Percentiles rank a stretch among this genome's conserved stretches.
Conservation (phyloP, 1,284 basidiomycete species). For the Cutaneotrichosporon curvatum region DNA sequence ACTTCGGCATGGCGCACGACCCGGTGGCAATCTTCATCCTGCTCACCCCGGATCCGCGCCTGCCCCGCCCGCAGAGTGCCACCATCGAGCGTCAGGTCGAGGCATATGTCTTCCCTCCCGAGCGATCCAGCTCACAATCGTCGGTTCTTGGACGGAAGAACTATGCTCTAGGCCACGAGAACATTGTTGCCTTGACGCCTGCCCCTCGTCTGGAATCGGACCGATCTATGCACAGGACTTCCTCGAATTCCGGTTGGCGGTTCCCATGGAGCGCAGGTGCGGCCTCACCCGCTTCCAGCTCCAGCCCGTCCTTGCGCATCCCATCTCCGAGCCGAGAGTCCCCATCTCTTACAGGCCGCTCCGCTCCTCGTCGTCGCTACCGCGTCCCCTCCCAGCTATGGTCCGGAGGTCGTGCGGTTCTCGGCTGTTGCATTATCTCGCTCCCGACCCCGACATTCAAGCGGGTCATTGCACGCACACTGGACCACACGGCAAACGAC, state of each 20-base stretch:
- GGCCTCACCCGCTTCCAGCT: background rate
- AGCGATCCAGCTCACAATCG: constrained; percentile 30
- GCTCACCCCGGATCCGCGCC: constrained; percentile 37
- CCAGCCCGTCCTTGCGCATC: background rate
- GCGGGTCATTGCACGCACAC: constrained; percentile 37
- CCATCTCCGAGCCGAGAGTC: background rate
- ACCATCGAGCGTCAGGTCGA: constrained; percentile 41
- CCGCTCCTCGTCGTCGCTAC: constrained; percentile 19
- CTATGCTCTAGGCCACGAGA: constrained; percentile 40
- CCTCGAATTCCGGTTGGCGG: constrained; percentile 26
- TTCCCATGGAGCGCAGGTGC: constrained; percentile 34
- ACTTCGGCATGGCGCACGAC: constrained; percentile 64
- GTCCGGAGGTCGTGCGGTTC: constrained; percentile 35
- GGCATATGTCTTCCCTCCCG: constrained; percentile 48
- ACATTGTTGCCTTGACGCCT: constrained; percentile 12
- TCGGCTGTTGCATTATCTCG: constrained; percentile 38
- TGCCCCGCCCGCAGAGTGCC: constrained; percentile 28
- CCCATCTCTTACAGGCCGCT: background rate
- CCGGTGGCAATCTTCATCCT: constrained; percentile 58
- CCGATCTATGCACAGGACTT: background rate
- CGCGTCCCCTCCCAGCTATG: constrained; percentile 39
- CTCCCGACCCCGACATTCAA: constrained; percentile 39
- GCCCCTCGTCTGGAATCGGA: background rate
- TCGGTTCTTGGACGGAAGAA: constrained; percentile 41
- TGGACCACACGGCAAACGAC: constrained; percentile 23